These are phyloP conservation scores for Durio zibethinus DNA, from an alignment of 345 rosid species.

Conservation along the genomic window DNA sequence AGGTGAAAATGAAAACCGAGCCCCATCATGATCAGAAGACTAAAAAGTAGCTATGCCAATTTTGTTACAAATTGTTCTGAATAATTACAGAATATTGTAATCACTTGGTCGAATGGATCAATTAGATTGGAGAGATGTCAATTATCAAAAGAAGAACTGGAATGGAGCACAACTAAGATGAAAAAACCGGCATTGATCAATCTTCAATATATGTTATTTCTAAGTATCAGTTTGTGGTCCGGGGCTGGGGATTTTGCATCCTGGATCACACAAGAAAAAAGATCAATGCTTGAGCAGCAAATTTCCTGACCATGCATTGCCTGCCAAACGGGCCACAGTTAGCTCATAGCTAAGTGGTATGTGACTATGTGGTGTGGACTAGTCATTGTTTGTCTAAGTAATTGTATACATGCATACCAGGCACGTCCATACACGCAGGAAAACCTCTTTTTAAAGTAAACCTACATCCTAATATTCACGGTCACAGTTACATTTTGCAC, in stretches of 20 bases:
- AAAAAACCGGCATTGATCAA: not conserved
- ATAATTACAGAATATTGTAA: not conserved
- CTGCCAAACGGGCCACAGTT: not conserved
- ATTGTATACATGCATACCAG: not conserved
- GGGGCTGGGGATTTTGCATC: not conserved
- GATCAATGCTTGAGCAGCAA: not conserved
- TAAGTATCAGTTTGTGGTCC: not conserved
- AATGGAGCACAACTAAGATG: not conserved
- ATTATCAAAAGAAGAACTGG: not conserved
- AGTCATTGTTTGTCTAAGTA: not conserved
- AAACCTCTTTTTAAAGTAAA: too few species aligned
- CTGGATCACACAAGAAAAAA: not conserved
- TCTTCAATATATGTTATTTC: not conserved
- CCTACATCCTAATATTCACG: not conserved
- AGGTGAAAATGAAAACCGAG: not conserved
- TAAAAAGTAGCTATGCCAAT: not conserved
- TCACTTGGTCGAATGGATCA: not conserved
- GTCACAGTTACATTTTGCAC: not conserved
- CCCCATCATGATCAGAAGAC: not conserved
- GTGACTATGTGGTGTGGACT: not conserved
- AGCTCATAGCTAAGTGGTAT: not conserved
- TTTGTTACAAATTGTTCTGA: not conserved
- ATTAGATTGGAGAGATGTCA: not conserved
- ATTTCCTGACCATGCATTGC: not conserved
- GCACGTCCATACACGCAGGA: too few species aligned